A percentile compares a stretch with the other conserved stretches of the same genome.
Conservation (phyloP, 441 rosid genomes). For the Adansonia gregorii region DNA sequence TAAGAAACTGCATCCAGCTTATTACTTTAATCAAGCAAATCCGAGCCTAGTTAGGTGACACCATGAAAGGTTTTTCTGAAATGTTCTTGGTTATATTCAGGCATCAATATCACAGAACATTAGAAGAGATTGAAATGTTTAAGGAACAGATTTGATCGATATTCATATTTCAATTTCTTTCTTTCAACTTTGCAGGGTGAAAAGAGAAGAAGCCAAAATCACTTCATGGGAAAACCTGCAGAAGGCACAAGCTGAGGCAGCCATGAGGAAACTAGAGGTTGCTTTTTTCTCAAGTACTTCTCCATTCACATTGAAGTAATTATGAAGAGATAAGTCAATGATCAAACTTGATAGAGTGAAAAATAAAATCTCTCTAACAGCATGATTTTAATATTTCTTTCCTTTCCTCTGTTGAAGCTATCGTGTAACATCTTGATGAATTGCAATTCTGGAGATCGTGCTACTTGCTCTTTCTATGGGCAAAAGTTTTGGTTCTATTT, state of each 20-base stretch:
- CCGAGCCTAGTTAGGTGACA: not conserved
- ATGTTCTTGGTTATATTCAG: not conserved
- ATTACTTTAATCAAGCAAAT: not conserved
- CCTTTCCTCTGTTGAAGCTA: not conserved
- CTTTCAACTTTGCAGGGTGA: slow-evolving; percentile 45
- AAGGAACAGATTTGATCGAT: not conserved
- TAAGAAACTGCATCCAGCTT: not conserved
- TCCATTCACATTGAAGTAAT: not conserved
- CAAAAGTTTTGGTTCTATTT: not conserved
- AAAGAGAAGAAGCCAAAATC: slow-evolving; percentile 87
- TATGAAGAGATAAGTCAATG: slow-evolving; percentile 10
- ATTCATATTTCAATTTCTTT: slow-evolving; percentile 15
- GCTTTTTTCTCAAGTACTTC: slow-evolving; percentile 26
- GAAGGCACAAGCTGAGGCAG: slow-evolving; percentile 92
- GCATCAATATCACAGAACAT: not conserved
- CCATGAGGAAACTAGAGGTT: slow-evolving; percentile 84
- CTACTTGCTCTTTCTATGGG: not conserved
- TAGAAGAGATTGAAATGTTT: not conserved
- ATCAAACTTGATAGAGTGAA: slow-evolving; percentile 2
- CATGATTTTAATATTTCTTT: not conserved
- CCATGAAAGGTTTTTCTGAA: not conserved
- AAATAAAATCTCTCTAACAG: not conserved
- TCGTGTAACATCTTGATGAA: not conserved
- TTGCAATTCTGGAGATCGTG: not conserved
- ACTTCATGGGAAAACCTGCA: slow-evolving; percentile 92